Evolutionary conservation across 2,329 filamentous ascomycete species (phyloP), one percentile per base, ranked within the genome.

Genomic region (Diaporthe ilicicola): DNA sequence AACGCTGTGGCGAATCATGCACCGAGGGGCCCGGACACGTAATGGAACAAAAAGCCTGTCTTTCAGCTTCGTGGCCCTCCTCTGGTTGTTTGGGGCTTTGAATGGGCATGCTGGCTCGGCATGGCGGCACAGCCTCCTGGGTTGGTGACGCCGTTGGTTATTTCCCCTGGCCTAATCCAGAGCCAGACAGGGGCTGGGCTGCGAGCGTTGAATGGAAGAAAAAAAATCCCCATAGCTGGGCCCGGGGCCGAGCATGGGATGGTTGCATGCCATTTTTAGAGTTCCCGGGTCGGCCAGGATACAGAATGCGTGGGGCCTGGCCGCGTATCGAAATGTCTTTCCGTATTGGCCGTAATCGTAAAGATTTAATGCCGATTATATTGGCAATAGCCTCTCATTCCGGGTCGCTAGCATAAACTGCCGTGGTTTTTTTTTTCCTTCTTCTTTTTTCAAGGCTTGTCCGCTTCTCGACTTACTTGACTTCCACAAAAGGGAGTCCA

Each of bases 261-360:
- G 42, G 53, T 29, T 68, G 64, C 51, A 54, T 67, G 65, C 65
- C 65, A 59, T 59, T 68, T 68, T 68, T 68, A 68, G 65, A 68
- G n/a, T 56, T 59, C 29, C 29, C 39, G 65, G 53, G 42, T 19
- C 54, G 65, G 42, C 65, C 65, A 50, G 65, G 51, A 56, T 67
- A 67, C 51, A 56, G 17, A 34, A 48, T 48, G 39, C 54, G 65
- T 34, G 53, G 53, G 39, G 53, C 54, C 17, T 27, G 62, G 65
- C 42, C 48, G 42, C 53, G 22, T 39, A 48, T 68, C 65, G 65
- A 53, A 67, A 44, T 62, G 39, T 55, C 27, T 55, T n/a, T 56
- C 29, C 15, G 29, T 50, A 48, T 55, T 68, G 29, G 42, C n/a
- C 59, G 44, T 50, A 50, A 64, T 24, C 59, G 59, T 29, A 64